Percentiles rank a stretch among this genome's conserved stretches.
Evolutionary conservation across 805 yeast species (phyloP).

Genomic region (Pichia exigua): DNA sequence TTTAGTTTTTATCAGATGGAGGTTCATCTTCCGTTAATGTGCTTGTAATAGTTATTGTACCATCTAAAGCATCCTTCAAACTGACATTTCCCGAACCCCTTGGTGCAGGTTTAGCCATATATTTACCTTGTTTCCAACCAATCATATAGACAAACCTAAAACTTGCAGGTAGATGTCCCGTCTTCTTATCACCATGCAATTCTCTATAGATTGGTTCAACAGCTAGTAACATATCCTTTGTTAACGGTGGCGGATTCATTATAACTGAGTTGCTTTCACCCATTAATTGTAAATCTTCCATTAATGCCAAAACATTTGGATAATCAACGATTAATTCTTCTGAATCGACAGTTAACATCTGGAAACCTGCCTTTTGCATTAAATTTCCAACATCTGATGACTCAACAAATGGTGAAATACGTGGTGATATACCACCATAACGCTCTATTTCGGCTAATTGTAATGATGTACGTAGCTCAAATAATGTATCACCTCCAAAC

Average conservation of each 20-base stretch:
- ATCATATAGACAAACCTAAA: constrained; percentile 74
- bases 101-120: constrained; percentile 63
- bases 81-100: constrained; percentile 67
- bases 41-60: constrained; percentile 9
- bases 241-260: constrained; percentile 32
- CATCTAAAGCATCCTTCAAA: constrained; percentile 51
- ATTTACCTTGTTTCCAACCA: constrained; percentile 75
- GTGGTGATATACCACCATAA: constrained; percentile 69
- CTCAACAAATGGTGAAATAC: constrained; percentile 75
- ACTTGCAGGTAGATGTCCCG: constrained; percentile 63
- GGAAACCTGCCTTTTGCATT: constrained; percentile 69
- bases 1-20: not conserved
- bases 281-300: constrained; percentile 71
- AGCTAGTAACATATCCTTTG: constrained; percentile 62
- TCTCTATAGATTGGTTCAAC: constrained; percentile 67
- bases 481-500: constrained; percentile 81
- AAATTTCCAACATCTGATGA: constrained; percentile 69
- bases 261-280: constrained; percentile 68
- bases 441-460: constrained; percentile 81
- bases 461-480: constrained; percentile 68
- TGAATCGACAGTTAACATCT: constrained; percentile 73
- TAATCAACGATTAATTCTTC: constrained; percentile 76
- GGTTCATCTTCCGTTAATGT: constrained; percentile 15
- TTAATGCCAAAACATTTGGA: constrained; percentile 60
- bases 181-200: constrained; percentile 56